Evolutionary conservation across 2,329 filamentous ascomycete species (phyloP).

Genomic region (Didymella lethalis): DNA sequence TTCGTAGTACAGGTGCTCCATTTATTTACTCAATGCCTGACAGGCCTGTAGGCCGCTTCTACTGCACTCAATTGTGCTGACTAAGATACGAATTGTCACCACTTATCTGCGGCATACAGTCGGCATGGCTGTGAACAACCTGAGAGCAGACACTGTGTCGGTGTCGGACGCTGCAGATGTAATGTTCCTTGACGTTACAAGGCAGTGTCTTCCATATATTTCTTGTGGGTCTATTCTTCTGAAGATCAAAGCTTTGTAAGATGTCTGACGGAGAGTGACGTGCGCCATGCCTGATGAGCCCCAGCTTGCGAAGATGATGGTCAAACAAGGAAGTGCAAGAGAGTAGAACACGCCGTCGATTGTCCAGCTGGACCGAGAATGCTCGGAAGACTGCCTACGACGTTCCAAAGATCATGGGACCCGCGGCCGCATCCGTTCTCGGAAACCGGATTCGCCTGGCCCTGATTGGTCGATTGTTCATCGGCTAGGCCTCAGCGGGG

Average conservation of each 20-base stretch:
- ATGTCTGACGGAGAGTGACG: background rate
- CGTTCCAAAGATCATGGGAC: background rate
- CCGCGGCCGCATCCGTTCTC: background rate
- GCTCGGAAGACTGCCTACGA: background rate
- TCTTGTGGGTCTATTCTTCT: background rate
- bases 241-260: background rate
- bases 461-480: background rate
- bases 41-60: too few relatives aligned
- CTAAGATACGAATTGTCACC: too few relatives aligned
- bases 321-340: background rate
- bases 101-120: too few relatives aligned
- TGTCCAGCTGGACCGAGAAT: background rate
- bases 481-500: background rate
- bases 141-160: too few relatives aligned
- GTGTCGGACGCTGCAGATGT: too few relatives aligned
- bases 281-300: background rate
- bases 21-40: too few relatives aligned
- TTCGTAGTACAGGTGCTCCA: too few relatives aligned
- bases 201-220: background rate
- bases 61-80: too few relatives aligned
- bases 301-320: background rate
- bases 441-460: background rate
- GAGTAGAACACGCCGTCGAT: background rate
- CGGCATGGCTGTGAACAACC: too few relatives aligned
- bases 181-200: too few relatives aligned